Conservation (phyloP, 176 grass and related monocot species). For the Hsuehochloa calcarea region DNA sequence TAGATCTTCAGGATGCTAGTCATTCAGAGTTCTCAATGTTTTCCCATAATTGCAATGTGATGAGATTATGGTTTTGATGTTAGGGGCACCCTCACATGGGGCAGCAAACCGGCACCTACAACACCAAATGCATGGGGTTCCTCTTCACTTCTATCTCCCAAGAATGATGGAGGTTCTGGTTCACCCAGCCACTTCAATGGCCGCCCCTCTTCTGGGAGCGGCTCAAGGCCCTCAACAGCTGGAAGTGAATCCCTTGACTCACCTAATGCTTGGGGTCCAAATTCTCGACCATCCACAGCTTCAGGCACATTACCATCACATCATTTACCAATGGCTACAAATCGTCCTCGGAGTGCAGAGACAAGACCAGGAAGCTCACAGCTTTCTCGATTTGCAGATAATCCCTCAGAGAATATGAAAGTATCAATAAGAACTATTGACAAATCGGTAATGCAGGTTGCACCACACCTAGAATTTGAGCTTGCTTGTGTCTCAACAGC, state of each 20-base stretch:
- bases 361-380: conserved; percentile 97
- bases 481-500: not conserved
- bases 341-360: conserved; percentile 91
- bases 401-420: conserved; percentile 45
- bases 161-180: conserved; percentile 56
- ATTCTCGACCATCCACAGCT: conserved; percentile 84
- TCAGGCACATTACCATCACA: conserved; percentile 69
- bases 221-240: conserved; percentile 87
- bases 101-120: conserved; percentile 58
- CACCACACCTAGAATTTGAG: not conserved
- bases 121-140: conserved; percentile 84
- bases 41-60: conserved; percentile 13
- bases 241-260: conserved; percentile 82
- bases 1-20: not conserved
- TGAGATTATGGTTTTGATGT: conserved; percentile 24
- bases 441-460: conserved; percentile 32
- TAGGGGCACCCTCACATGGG: conserved; percentile 96
- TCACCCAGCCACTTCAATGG: conserved; percentile 64
- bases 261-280: conserved; percentile 71
- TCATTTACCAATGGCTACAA: conserved; percentile 42
- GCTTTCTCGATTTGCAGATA: conserved; percentile 93
- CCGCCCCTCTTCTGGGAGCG: conserved; percentile 75
- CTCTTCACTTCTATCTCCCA: conserved; percentile 74
- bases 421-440: conserved; percentile 55
- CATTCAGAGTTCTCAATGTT: conserved; percentile 23